A percentile compares a stretch with the other conserved stretches of the same genome.
Evolutionary conservation across 2,329 filamentous ascomycete genomes (phyloP).

Genomic region (Clathrospora elynae): DNA sequence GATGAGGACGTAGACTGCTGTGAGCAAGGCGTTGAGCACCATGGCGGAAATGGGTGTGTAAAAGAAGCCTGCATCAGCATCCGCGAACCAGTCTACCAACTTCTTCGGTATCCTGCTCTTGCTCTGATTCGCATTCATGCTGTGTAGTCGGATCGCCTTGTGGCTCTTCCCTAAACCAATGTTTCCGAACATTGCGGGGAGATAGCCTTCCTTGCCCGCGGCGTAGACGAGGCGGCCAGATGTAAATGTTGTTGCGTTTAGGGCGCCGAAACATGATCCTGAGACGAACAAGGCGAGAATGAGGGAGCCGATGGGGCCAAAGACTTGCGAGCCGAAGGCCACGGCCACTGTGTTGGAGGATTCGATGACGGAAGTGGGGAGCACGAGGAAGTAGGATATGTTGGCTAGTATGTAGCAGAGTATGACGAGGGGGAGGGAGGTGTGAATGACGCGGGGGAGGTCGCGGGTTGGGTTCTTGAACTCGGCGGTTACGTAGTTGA

Average conservation of each 20-base stretch:
- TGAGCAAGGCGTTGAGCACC: slow-evolving; percentile 76
- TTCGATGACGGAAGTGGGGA: slow-evolving; percentile 80
- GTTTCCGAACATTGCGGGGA: slow-evolving; percentile 80
- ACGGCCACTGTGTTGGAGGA: slow-evolving; percentile 94
- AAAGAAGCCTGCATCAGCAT: slow-evolving; percentile 80
- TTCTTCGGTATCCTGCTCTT: slow-evolving; percentile 30
- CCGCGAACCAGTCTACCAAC: slow-evolving; percentile 42
- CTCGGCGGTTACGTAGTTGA: slow-evolving; percentile 96
- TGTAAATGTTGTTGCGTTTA: slow-evolving; percentile 95
- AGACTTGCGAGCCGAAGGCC: slow-evolving; percentile 87
- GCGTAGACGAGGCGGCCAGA: slow-evolving; percentile 90
- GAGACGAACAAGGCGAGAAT: slow-evolving; percentile 87
- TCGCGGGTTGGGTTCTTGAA: slow-evolving; percentile 91
- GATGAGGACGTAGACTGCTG: slow-evolving; percentile 75
- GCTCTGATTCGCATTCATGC: slow-evolving; percentile 22
- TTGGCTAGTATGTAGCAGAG: slow-evolving; percentile 89
- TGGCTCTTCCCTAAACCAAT: slow-evolving; percentile 69
- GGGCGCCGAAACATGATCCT: slow-evolving; percentile 88
- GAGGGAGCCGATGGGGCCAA: slow-evolving; percentile 80
- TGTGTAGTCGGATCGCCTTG: slow-evolving; percentile 44
- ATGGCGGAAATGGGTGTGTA: slow-evolving; percentile 95
- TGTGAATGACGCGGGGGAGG: slow-evolving; percentile 92
- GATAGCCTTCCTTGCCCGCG: slow-evolving; percentile 92
- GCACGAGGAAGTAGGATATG: slow-evolving; percentile 89
- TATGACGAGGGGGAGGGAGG: slow-evolving; percentile 93